Evolutionary conservation across 2,329 filamentous ascomycete genomes (phyloP), one percentile per base, ranked within the genome.

Genomic region (Cladobotryum protrusum): DNA sequence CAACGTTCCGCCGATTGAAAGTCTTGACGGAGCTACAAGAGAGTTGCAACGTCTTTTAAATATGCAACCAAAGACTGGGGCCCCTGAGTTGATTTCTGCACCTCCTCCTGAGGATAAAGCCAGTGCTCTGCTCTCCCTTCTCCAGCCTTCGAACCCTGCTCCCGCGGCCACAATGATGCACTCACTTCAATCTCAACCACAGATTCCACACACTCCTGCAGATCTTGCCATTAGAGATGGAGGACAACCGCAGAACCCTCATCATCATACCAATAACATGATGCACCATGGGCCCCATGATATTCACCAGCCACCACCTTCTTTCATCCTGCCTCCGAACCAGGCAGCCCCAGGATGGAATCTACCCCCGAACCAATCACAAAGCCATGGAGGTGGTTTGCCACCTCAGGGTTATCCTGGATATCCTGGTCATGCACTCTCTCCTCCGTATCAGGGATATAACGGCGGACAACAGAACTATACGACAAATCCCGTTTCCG

Each of bases 41-140:
- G 77, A 79, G 54, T 63, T 83, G 7, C 77, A 77, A 48, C 74
- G 75, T 4, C 64, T 83, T 5, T 67, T 83, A 17, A 78, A 79
- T 54, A 70, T 80, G 45, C 77, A 81, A 51, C 75, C 77, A 9
- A 69, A 75, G 1, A 75, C 72, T 1, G 72, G 79, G 59, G 74
- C 73, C 8, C 52, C 75, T 13, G 75, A 79, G 56, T 57, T 57
- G 29, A 52, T 49, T 37, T 56, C 57, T 19, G 51, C 50, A 40
- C 52, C 54, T 14, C 55, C 55, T 17, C 58, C 61, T 9, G 62
- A 71, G 13, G 72, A 76, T 42, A 76, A 78, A 48, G 78, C 75
- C 17, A 74, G 72, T 40, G 72, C 75, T 7, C 63, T 82, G 2
- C 68, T 82, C 48, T 78, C 77, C 5, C 73, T 82, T 47, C 63